phyloP scores from a whole-genome alignment of 495 filamentous ascomycete genomes.

The Penicillium daleae region DNA sequence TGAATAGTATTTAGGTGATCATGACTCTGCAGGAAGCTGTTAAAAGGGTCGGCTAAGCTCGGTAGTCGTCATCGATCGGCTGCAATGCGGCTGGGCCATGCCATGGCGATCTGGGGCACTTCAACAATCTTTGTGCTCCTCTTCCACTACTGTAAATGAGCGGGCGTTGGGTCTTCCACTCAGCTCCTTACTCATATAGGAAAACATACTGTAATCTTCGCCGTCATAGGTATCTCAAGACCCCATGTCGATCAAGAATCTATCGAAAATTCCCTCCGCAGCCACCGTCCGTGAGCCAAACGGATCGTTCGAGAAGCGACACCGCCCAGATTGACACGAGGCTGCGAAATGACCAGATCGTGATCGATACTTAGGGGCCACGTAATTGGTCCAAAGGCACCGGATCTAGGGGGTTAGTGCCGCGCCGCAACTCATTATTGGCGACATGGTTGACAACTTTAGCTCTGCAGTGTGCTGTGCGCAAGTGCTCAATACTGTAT shows the following conservation, averaged over 20 bases:
- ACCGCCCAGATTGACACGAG: not conserved
- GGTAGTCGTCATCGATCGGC: not conserved
- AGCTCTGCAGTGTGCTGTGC: not conserved
- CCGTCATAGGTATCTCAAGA: not conserved
- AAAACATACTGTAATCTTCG: too few relatives aligned
- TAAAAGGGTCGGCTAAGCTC: not conserved
- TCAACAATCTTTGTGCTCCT: not conserved
- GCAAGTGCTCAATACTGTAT: not conserved
- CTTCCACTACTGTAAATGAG: too few relatives aligned
- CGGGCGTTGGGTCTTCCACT: too few relatives aligned
- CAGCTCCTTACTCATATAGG: too few relatives aligned
- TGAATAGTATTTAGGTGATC: not conserved
- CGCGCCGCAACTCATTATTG: not conserved
- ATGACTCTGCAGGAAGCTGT: not conserved
- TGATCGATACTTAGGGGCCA: not conserved
- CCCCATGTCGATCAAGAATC: conserved; percentile 5
- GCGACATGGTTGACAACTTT: not conserved
- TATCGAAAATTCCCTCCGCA: not conserved
- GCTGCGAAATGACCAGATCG: conserved; percentile 5
- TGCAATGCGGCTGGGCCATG: not conserved
- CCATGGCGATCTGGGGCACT: not conserved
- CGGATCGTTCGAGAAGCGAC: conserved; percentile 3
- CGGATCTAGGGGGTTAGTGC: not conserved
- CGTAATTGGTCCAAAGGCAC: conserved; percentile 6
- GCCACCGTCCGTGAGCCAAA: not conserved